Conservation (phyloP, 2,329 filamentous ascomycete genomes). For the Scytalidium lignicola region DNA sequence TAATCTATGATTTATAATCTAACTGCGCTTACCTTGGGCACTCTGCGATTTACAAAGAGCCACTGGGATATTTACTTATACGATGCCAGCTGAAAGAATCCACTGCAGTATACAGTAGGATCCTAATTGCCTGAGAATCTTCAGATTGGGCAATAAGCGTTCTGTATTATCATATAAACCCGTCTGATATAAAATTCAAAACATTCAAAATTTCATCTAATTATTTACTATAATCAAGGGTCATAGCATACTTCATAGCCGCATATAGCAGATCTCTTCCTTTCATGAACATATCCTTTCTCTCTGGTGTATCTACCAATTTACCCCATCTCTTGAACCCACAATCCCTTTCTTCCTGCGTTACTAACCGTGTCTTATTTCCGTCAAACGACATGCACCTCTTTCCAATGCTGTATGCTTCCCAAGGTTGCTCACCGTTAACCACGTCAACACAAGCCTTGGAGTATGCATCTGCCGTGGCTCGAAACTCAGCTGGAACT, state of each 20-base stretch:
- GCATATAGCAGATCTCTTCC: not conserved
- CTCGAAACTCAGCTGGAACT: not conserved
- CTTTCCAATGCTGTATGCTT: not conserved
- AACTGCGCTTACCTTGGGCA: too few species aligned
- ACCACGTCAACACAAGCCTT: not conserved
- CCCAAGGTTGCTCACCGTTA: constrained; percentile 1
- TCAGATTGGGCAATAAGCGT: too few species aligned
- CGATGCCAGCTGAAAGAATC: too few species aligned
- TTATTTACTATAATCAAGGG: not conserved
- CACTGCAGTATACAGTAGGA: too few species aligned
- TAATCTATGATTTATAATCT: too few species aligned
- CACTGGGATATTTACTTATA: too few species aligned
- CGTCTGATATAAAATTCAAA: too few species aligned
- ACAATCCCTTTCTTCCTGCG: not conserved
- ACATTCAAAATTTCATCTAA: too few species aligned
- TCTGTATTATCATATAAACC: too few species aligned
- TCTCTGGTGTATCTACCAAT: not conserved
- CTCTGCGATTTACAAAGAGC: too few species aligned
- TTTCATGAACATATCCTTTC: not conserved
- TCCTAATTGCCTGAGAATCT: too few species aligned
- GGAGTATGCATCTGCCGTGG: not conserved
- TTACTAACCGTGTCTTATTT: not conserved
- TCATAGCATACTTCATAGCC: not conserved
- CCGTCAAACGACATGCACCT: not conserved
- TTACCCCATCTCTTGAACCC: not conserved